These are phyloP conservation scores for Candida xiaguanensis DNA, from an alignment of 805 yeast species.

Conservation along the genomic window DNA sequence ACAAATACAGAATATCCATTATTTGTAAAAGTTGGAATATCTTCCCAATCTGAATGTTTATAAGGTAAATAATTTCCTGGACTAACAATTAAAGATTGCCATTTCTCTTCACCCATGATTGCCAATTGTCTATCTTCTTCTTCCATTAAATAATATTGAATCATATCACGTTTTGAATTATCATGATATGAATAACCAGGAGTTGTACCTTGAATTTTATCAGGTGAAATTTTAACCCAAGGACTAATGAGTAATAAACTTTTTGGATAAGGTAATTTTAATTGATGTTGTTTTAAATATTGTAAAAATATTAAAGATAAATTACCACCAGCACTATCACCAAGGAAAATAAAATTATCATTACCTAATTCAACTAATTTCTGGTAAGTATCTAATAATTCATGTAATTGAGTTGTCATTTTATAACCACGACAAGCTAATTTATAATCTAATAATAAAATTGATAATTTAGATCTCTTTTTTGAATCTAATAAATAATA, in stretches of 20 bases:
- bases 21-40: slow-evolving; percentile 27
- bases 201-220: slow-evolving; percentile 13
- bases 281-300: slow-evolving; percentile 16
- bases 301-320: slow-evolving; percentile 29
- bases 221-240: slow-evolving; percentile 33
- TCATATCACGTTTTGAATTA: slow-evolving; percentile 20
- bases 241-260: slow-evolving; percentile 31
- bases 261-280: slow-evolving; percentile 20
- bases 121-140: slow-evolving; percentile 6
- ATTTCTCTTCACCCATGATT: slow-evolving; percentile 13
- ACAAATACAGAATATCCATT: slow-evolving; percentile 25
- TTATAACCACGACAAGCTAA: slow-evolving; percentile 27
- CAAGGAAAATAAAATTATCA: slow-evolving; percentile 30
- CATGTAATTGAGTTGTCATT: slow-evolving; percentile 30
- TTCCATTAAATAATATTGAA: slow-evolving; percentile 12
- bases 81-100: slow-evolving; percentile 15
- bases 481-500: slow-evolving; percentile 24
- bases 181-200: slow-evolving; percentile 36
- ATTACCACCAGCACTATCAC: slow-evolving; percentile 44
- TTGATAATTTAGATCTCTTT: slow-evolving; percentile 15
- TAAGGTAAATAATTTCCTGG: slow-evolving; percentile 22
- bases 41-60: slow-evolving; percentile 26
- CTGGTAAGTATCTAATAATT: slow-evolving; percentile 25
- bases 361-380: slow-evolving; percentile 19
- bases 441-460: slow-evolving; percentile 29